Conservation (phyloP, 1,284 basidiomycete species). For the Tilletia indica region DNA sequence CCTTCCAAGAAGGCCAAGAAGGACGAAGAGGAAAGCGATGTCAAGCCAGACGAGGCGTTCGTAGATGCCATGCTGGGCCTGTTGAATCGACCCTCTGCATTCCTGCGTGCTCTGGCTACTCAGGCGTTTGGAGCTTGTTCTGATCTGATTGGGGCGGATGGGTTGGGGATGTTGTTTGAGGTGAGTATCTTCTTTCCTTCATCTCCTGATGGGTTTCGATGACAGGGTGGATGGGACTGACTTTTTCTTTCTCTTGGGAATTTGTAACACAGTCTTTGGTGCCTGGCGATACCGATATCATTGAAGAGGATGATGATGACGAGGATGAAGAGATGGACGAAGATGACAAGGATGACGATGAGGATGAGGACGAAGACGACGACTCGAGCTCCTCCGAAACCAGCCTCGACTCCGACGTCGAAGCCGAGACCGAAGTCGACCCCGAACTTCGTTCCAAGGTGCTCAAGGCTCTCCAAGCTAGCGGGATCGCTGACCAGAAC, state of each 20-base stretch:
- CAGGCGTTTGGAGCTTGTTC: conserved; percentile 77
- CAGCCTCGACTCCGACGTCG: conserved; percentile 16
- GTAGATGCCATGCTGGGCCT: conserved; percentile 85
- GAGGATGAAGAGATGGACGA: conserved; percentile 57
- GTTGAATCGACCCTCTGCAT: conserved; percentile 79
- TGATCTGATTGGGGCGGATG: conserved; percentile 68
- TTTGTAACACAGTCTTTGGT: conserved; percentile 17
- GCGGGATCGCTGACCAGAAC: conserved; percentile 65
- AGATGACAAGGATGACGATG: conserved; percentile 25
- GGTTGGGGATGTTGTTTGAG: conserved; percentile 77
- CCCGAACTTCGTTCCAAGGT: conserved; percentile 68
- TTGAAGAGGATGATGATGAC: conserved; percentile 62
- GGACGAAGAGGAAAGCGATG: conserved; percentile 55
- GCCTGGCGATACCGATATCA: conserved; percentile 33
- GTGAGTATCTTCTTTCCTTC: conserved; percentile 61
- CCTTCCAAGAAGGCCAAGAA: conserved; percentile 49
- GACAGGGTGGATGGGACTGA: not conserved
- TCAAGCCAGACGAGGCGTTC: conserved; percentile 70
- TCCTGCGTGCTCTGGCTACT: conserved; percentile 76
- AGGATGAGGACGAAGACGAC: conserved; percentile 55
- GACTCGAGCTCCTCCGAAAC: conserved; percentile 5
- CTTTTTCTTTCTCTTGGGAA: not conserved
- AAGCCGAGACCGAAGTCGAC: conserved; percentile 62
- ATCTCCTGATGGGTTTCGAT: not conserved
- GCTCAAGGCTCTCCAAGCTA: conserved; percentile 72